phyloP scores from a whole-genome alignment of 176 grass and related monocot genomes.

The Paspalum notatum region DNA sequence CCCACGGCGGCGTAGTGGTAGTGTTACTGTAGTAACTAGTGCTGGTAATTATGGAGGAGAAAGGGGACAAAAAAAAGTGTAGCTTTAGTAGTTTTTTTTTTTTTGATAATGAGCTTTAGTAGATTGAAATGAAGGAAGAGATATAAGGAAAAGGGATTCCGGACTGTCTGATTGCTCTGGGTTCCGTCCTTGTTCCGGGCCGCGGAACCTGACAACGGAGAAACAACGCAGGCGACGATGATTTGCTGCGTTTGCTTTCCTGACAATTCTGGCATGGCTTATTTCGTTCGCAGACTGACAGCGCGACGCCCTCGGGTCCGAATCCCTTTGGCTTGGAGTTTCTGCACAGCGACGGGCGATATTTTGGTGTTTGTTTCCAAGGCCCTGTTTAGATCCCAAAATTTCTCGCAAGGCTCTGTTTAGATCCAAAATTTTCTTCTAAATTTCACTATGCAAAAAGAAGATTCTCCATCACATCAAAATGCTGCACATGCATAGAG shows the following conservation, averaged over 20 bases:
- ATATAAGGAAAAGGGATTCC: slow-evolving; percentile 15
- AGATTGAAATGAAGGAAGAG: slow-evolving; percentile 8
- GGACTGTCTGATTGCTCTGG: neutral
- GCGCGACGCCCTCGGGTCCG: neutral
- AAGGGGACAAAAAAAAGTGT: slow-evolving; percentile 31
- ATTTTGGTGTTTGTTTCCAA: too few relatives aligned
- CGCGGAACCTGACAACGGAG: neutral
- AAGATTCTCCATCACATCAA: too few relatives aligned
- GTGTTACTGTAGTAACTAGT: slow-evolving; percentile 26
- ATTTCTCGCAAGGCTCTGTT: too few relatives aligned
- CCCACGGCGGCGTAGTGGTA: slow-evolving; percentile 24
- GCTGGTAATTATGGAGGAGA: slow-evolving; percentile 27
- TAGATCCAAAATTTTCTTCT: too few relatives aligned
- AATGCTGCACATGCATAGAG: too few relatives aligned
- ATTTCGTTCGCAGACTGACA: neutral
- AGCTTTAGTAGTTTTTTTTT: too few relatives aligned
- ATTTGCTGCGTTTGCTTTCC: too few relatives aligned
- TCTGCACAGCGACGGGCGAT: neutral
- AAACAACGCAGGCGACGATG: neutral
- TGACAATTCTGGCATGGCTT: too few relatives aligned
- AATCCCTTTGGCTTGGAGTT: slow-evolving; percentile 2
- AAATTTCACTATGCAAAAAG: too few relatives aligned
- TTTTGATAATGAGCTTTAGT: too few relatives aligned
- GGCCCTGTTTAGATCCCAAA: too few relatives aligned
- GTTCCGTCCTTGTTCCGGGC: neutral